A percentile compares a stretch with the other conserved stretches of the same genome.
Conservation (phyloP, 192 early-diverging fungal species). For the Geranomyces variabilis region DNA sequence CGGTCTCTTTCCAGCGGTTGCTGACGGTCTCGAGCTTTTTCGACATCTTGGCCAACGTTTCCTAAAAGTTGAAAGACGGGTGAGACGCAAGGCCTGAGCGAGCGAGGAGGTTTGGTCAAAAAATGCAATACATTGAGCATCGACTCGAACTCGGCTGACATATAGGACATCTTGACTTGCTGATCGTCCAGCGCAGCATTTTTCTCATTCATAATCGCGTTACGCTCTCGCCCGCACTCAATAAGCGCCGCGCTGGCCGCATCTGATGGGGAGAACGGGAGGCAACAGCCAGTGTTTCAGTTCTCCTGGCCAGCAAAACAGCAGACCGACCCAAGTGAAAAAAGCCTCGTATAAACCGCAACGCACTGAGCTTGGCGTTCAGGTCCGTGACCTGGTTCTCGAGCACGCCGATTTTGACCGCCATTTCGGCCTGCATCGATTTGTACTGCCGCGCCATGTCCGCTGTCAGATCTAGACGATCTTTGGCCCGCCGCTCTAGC, state of each 20-base stretch:
- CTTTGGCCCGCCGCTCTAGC: conserved; percentile 42
- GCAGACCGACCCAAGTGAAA: too few relatives aligned
- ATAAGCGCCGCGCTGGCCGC: conserved; percentile 41
- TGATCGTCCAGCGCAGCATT: conserved; percentile 62
- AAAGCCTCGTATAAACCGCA: too few relatives aligned
- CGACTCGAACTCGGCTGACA: conserved; percentile 61
- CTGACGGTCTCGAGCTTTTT: conserved; percentile 60
- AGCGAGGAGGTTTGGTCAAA: too few relatives aligned
- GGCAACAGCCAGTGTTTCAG: not conserved
- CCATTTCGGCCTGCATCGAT: conserved; percentile 64
- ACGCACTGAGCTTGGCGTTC: conserved; percentile 51
- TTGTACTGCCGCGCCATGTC: conserved; percentile 67
- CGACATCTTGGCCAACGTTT: conserved; percentile 59
- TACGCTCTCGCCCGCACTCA: conserved; percentile 55
- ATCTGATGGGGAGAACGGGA: conserved; percentile 15
- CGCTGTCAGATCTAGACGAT: conserved; percentile 55
- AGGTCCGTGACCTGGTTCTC: conserved; percentile 57
- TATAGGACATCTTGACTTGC: conserved; percentile 65
- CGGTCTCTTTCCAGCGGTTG: conserved; percentile 56
- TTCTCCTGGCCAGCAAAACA: not conserved
- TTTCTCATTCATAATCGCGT: conserved; percentile 46
- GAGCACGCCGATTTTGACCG: conserved; percentile 52
- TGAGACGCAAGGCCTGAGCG: too few relatives aligned
- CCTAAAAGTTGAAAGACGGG: conserved; percentile 35
- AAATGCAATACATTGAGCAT: conserved; percentile 56